These are phyloP conservation scores for Emydomyces testavorans DNA, from an alignment of 2,329 filamentous ascomycete genomes.

Conservation along the genomic window DNA sequence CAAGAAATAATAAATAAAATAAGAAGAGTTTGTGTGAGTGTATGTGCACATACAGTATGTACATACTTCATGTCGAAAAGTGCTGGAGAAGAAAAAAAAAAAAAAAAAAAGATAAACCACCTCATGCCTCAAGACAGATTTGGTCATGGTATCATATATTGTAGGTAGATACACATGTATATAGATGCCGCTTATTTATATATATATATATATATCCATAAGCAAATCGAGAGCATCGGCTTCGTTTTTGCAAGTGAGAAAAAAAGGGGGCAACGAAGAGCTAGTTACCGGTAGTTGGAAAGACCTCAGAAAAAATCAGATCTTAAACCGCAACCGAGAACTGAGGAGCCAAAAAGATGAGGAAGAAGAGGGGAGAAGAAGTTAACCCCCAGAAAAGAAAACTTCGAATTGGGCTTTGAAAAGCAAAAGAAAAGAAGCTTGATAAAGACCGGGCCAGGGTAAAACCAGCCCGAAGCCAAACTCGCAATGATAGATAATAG, in stretches of 20 bases:
- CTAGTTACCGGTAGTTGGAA: too few species aligned
- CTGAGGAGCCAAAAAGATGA: neutral
- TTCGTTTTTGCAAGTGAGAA: neutral
- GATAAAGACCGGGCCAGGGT: neutral
- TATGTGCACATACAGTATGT: too few species aligned
- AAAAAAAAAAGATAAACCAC: neutral
- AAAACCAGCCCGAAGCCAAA: neutral
- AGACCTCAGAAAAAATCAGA: neutral
- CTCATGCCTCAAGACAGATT: neutral
- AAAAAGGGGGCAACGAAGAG: neutral
- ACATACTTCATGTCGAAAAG: too few species aligned
- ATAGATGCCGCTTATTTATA: constrained; percentile 2
- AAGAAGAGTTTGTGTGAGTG: too few species aligned
- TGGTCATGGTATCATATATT: constrained; percentile 6
- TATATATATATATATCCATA: too few species aligned
- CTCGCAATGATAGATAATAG: neutral
- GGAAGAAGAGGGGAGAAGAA: neutral
- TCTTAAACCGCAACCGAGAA: neutral
- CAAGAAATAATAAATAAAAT: too few species aligned
- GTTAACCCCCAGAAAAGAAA: neutral
- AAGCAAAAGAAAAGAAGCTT: neutral
- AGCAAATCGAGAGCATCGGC: neutral
- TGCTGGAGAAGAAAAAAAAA: neutral
- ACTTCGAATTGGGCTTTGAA: too few species aligned
- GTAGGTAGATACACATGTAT: too few species aligned